Evolutionary conservation across 768 basidiomycete genomes (phyloP).

Genomic region (Rhodotorula kratochvilovae): DNA sequence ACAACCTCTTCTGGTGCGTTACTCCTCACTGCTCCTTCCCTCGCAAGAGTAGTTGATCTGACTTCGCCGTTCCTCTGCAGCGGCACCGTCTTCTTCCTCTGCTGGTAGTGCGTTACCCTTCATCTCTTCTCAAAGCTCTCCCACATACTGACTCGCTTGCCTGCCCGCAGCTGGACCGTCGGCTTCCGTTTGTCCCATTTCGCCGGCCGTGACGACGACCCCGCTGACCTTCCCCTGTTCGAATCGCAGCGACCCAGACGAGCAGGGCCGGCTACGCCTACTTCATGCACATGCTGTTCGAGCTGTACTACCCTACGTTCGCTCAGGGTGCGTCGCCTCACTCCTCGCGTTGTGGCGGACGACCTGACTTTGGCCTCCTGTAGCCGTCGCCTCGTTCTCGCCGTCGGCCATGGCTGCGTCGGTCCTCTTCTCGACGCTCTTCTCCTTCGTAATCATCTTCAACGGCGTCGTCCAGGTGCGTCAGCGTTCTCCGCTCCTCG

Average conservation of each 20-base stretch:
- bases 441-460: conserved; percentile 64
- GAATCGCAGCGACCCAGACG: conserved; percentile 48
- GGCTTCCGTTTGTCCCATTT: background rate
- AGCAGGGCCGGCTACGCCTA: background rate
- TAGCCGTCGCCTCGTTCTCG: conserved; percentile 61
- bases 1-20: conserved; percentile 22
- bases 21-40: background rate
- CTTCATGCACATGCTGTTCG: conserved; percentile 55
- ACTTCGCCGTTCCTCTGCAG: background rate
- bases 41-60: background rate
- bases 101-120: conserved; percentile 54
- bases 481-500: background rate
- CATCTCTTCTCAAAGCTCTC: background rate
- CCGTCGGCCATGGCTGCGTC: conserved; percentile 61
- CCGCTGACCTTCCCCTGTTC: background rate
- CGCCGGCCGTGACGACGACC: no score
- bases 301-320: conserved; percentile 61
- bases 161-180: conserved; percentile 1
- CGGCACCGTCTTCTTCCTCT: conserved; percentile 57
- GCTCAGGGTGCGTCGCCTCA: conserved; percentile 4
- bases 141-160: background rate
- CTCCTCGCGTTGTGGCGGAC: background rate
- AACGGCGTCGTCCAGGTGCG: conserved; percentile 61
- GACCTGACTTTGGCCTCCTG: conserved; percentile 28
- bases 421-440: conserved; percentile 48